Base-by-base conservation (phyloP, 257 asterid species). In the Cynanchum wilfordii region DNA sequence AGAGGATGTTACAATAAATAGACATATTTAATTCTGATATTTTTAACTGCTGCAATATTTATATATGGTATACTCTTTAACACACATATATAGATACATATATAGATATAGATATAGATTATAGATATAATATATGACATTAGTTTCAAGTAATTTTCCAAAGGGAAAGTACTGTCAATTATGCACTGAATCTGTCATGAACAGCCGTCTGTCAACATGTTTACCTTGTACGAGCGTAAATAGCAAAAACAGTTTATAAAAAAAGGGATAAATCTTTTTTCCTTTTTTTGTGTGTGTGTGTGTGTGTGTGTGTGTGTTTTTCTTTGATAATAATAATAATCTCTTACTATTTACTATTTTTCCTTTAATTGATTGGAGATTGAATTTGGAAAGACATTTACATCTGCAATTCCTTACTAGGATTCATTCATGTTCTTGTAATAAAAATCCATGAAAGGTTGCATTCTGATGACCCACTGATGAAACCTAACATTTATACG, bases 361-460 rank as follows among this genome's bases (percentile, higher is more conserved):
- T 1, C 10, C 11, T 42, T 42, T 42, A 13, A 60, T 60, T 4
- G 38, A 29, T 29, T 5, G 17, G 44, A 60, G 33, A 29, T 13
- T 22, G 24, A 40, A 19, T 36, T 38, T 36, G 69, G 47, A 62
- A 44, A 33, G 47, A 62, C 69, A 64, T 36, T 36, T 64, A 47
- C 27, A 64, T 3, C 22, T 62, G 22, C 67, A 7, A 24, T 22
- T 15, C 16, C 29, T 17, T 5, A 36, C n/a, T 22, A 63, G 33
- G 68, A 63, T 63, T 64, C 50, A 63, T 63, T 64, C 50, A 19
- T 64, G 27, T 63, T 33, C 47, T 33, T 63, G 49, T 63, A 42
- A 42, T 63, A 33, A 36, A 64, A 64, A 64, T 36, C 69, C 20
- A 51, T 50, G 3, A 17, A 3, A 0, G n/a, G 24, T 63, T 17